These are phyloP conservation scores for Diaporthe longicolla DNA, from an alignment of 2,329 filamentous ascomycete genomes.

Conservation along the genomic window DNA sequence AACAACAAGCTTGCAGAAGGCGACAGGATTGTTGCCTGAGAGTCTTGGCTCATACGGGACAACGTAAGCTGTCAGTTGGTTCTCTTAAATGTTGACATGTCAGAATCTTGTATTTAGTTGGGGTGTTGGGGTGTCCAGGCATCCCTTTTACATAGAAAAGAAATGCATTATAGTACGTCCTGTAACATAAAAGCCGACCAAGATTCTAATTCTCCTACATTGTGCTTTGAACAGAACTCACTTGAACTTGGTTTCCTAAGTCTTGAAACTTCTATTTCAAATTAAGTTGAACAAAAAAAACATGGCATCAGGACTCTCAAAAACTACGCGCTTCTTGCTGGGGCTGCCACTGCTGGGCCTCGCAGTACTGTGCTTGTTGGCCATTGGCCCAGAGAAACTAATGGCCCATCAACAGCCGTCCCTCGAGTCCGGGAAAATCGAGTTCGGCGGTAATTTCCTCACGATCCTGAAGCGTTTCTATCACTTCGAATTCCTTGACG, in stretches of 20 bases:
- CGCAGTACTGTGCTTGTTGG: neutral
- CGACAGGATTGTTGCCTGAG: neutral
- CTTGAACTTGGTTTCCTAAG: neutral
- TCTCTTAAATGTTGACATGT: neutral
- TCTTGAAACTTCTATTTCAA: neutral
- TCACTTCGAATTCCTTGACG: neutral
- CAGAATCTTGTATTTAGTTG: neutral
- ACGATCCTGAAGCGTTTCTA: neutral
- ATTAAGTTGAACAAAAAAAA: neutral
- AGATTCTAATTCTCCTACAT: neutral
- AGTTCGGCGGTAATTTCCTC: neutral
- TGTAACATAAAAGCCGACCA: neutral
- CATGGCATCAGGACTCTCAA: neutral
- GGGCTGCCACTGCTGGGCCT: neutral
- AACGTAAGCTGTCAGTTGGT: neutral
- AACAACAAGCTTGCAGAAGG: neutral
- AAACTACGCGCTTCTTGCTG: neutral
- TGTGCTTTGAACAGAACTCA: too few relatives aligned
- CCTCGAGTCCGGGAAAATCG: neutral
- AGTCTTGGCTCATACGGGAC: neutral
- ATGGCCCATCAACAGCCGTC: slow-evolving; percentile 1
- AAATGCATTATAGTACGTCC: neutral
- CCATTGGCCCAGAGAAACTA: neutral
- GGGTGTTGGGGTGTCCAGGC: neutral
- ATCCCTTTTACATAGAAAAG: neutral